Percentiles rank a stretch among this genome's conserved stretches.
These are phyloP conservation scores for Camelina laxa DNA, from an alignment of 345 rosid genomes.

Conservation along the genomic window DNA sequence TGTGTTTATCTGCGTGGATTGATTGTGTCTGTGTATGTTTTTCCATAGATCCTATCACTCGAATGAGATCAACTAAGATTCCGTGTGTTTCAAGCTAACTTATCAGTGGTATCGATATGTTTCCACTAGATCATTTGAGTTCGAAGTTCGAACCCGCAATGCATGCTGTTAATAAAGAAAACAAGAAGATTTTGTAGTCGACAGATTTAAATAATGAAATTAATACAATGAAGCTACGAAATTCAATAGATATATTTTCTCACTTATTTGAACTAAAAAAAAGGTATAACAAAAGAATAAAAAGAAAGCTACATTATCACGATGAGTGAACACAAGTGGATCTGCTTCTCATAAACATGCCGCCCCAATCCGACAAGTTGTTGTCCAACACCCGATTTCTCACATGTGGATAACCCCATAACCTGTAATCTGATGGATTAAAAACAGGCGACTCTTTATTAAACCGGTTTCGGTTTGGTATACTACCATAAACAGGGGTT, in stretches of 20 bases:
- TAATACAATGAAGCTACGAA: conserved; percentile 10
- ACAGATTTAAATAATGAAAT: neutral
- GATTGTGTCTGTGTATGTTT: no score
- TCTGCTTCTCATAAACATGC: conserved; percentile 51
- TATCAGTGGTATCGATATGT: no score
- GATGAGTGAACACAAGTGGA: conserved; percentile 62
- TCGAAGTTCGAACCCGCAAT: no score
- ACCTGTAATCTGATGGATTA: conserved; percentile 60
- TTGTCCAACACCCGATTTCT: conserved; percentile 58
- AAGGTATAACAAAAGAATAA: neutral
- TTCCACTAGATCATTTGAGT: no score
- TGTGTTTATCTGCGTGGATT: no score
- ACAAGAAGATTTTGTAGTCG: neutral
- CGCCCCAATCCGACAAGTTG: conserved; percentile 45
- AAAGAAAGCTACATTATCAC: conserved; percentile 25
- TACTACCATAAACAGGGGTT: conserved; percentile 25
- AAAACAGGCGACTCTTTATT: conserved; percentile 70
- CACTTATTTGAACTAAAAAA: conserved; percentile 4
- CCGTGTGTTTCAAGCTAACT: no score
- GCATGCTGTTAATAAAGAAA: neutral
- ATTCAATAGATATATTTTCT: conserved; percentile 8
- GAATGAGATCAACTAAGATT: no score
- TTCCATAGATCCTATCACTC: no score
- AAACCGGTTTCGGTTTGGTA: conserved; percentile 5
- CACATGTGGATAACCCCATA: conserved; percentile 77